Evolutionary conservation across 2,329 filamentous ascomycete genomes (phyloP).

Genomic region (Cladobotryum mycophilum): DNA sequence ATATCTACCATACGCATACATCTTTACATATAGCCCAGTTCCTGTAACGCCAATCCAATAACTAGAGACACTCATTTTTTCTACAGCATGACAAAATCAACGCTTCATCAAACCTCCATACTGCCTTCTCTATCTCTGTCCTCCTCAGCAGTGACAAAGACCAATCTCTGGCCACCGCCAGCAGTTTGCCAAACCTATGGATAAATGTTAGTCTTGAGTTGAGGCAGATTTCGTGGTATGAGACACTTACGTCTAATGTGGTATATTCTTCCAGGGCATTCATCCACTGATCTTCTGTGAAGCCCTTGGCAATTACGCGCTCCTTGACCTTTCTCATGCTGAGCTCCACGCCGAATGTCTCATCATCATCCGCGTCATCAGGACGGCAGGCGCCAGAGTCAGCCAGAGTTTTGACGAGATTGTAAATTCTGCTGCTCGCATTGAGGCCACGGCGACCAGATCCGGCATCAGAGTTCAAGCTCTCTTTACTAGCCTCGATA

Average conservation of each 20-base stretch:
- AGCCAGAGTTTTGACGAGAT: constrained; percentile 81
- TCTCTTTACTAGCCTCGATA: constrained; percentile 89
- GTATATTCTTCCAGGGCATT: constrained; percentile 85
- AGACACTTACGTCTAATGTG: constrained; percentile 71
- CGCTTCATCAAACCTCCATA: constrained; percentile 34
- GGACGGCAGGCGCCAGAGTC: constrained; percentile 81
- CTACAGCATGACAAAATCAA: background rate
- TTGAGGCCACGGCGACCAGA: constrained; percentile 62
- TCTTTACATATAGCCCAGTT: constrained; percentile 3
- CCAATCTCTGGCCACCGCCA: constrained; percentile 61
- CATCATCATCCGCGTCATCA: constrained; percentile 54
- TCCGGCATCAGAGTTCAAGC: constrained; percentile 65
- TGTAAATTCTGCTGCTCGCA: constrained; percentile 86
- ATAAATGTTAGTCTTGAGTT: constrained; percentile 4
- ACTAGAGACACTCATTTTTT: constrained; percentile 13
- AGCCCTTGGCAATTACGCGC: constrained; percentile 89
- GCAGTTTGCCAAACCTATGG: constrained; percentile 71
- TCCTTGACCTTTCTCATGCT: constrained; percentile 86
- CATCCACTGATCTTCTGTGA: constrained; percentile 89
- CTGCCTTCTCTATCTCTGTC: constrained; percentile 40
- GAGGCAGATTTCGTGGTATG: background rate
- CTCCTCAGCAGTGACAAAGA: constrained; percentile 60
- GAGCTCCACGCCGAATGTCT: constrained; percentile 57
- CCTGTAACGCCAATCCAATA: constrained; percentile 27
- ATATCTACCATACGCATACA: constrained; percentile 10